phyloP scores from a whole-genome alignment of 2,329 filamentous ascomycete species.

The Verticillium isaacii region DNA sequence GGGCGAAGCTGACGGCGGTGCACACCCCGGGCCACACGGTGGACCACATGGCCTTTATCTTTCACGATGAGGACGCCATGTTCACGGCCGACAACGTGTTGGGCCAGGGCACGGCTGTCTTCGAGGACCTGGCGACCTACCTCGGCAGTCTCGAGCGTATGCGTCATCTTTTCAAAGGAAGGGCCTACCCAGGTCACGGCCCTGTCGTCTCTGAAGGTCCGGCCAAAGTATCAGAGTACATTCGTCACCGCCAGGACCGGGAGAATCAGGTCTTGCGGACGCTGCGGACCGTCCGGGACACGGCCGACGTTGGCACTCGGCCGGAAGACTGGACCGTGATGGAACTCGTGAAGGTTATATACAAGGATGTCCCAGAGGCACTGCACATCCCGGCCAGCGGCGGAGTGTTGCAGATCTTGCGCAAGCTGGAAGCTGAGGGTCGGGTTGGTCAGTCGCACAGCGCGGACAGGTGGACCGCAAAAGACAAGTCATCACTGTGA shows the following conservation, averaged over 20 bases:
- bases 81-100: constrained; percentile 89
- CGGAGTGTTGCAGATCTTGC: constrained; percentile 73
- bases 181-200: constrained; percentile 86
- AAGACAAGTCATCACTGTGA: constrained; percentile 36
- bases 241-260: constrained; percentile 71
- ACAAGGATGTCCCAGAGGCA: constrained; percentile 70
- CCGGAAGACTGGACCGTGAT: constrained; percentile 59
- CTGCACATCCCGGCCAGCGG: constrained; percentile 72
- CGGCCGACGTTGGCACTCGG: constrained; percentile 2
- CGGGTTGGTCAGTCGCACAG: constrained; percentile 43
- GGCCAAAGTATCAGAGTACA: constrained; percentile 74
- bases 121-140: constrained; percentile 70
- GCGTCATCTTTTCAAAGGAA: constrained; percentile 58
- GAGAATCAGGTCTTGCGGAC: constrained; percentile 73
- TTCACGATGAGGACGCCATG: constrained; percentile 76
- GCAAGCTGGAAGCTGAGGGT: constrained; percentile 73
- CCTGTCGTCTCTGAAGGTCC: constrained; percentile 69
- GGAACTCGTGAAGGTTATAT: constrained; percentile 86
- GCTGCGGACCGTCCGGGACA: constrained; percentile 32
- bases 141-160: constrained; percentile 66
- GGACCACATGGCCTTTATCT: constrained; percentile 76
- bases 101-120: constrained; percentile 81
- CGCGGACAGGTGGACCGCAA: constrained; percentile 38
- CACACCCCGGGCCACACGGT: constrained; percentile 64
- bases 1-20: constrained; percentile 62